Conservation (phyloP, 257 asterid genomes). For the Ophiorrhiza pumila region DNA sequence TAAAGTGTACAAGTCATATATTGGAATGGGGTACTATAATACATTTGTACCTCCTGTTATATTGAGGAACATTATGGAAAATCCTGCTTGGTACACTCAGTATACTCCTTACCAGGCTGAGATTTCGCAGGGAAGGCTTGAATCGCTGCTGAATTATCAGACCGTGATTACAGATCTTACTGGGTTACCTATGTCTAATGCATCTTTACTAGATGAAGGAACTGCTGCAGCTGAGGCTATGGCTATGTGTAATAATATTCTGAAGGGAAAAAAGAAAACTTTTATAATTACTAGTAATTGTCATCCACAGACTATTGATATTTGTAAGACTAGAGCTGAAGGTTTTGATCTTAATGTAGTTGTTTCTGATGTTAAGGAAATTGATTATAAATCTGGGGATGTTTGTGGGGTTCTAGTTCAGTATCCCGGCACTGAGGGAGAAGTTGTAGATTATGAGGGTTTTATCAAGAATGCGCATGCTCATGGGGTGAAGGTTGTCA, state of each 20-base stretch:
- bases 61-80: constrained; percentile 80
- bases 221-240: constrained; percentile 99
- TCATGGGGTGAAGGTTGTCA: constrained; percentile 89
- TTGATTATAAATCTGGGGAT: constrained; percentile 75
- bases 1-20: constrained; percentile 69
- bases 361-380: constrained; percentile 61
- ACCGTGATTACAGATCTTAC: constrained; percentile 91
- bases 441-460: constrained; percentile 76
- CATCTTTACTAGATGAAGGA: constrained; percentile 91
- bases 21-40: constrained; percentile 93
- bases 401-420: constrained; percentile 93
- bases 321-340: constrained; percentile 87
- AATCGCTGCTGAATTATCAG: constrained; percentile 81
- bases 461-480: constrained; percentile 90
- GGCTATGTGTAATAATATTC: constrained; percentile 97
- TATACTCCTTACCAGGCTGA: constrained; percentile 99
- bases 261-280: constrained; percentile 84
- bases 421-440: constrained; percentile 99
- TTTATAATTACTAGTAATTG: constrained; percentile 86
- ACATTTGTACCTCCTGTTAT: constrained; percentile 93
- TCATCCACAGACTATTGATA: constrained; percentile 91
- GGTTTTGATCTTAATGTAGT: constrained; percentile 82
- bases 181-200: constrained; percentile 93
- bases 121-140: constrained; percentile 94
- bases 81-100: constrained; percentile 99